Percentiles rank a stretch among this genome's conserved stretches.
Conservation (phyloP, 129 eudicot species). For the Solidago caesia region DNA sequence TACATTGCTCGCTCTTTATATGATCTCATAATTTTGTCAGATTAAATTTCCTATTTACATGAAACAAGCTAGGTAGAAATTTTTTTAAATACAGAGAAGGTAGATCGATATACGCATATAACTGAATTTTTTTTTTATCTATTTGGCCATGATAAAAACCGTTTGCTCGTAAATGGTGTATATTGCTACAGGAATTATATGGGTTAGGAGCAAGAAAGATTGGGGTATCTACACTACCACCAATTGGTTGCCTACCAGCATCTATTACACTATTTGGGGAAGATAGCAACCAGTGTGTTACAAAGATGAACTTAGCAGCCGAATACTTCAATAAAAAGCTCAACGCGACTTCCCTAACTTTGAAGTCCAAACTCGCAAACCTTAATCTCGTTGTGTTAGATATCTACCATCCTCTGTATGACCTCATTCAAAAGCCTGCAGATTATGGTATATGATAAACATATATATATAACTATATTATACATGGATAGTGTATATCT, state of each 20-base stretch:
- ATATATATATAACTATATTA: neutral
- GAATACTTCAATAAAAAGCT: slow-evolving; percentile 68
- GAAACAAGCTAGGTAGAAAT: neutral
- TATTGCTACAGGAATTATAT: slow-evolving; percentile 54
- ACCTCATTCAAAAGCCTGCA: slow-evolving; percentile 62
- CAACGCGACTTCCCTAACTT: slow-evolving; percentile 51
- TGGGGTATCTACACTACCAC: slow-evolving; percentile 90
- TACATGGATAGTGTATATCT: neutral
- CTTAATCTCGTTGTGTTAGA: slow-evolving; percentile 78
- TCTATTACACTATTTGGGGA: slow-evolving; percentile 75
- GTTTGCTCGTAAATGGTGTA: no score
- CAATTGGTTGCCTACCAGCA: slow-evolving; percentile 90
- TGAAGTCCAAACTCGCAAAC: slow-evolving; percentile 50
- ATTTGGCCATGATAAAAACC: neutral
- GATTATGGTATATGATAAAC: slow-evolving; percentile 51
- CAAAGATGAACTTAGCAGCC: slow-evolving; percentile 59
- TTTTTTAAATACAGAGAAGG: neutral
- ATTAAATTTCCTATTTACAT: no score
- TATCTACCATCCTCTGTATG: slow-evolving; percentile 71
- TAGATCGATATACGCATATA: no score
- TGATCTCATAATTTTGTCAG: neutral
- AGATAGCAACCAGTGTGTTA: slow-evolving; percentile 65
- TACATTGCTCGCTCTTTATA: neutral
- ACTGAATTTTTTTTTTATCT: neutral
- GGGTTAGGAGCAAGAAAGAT: slow-evolving; percentile 81